These are phyloP conservation scores for Hymenoscyphus linearis DNA, from an alignment of 2,329 filamentous ascomycete species.

Conservation along the genomic window DNA sequence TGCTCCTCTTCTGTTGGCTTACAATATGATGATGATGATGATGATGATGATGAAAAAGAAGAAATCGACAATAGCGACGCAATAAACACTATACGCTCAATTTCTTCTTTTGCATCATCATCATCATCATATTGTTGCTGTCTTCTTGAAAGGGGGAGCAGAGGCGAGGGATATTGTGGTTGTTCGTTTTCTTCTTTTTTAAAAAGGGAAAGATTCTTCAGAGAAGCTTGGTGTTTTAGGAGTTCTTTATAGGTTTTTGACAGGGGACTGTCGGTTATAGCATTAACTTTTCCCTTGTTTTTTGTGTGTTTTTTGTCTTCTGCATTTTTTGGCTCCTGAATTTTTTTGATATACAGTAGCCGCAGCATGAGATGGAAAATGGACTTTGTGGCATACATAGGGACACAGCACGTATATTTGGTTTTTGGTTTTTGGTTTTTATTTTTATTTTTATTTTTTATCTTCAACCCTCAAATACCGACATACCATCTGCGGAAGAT, in stretches of 20 bases:
- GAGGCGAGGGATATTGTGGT: constrained; percentile 30
- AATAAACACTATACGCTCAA: not conserved
- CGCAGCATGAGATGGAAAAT: not conserved
- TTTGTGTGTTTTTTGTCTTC: not conserved
- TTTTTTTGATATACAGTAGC: not conserved
- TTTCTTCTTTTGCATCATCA: not conserved
- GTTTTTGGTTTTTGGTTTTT: too few relatives aligned
- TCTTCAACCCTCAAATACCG: too few relatives aligned
- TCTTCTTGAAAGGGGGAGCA: not conserved
- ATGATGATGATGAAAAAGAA: too few relatives aligned
- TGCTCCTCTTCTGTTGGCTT: not conserved
- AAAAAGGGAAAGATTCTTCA: not conserved
- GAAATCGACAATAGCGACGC: too few relatives aligned
- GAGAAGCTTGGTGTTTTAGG: not conserved
- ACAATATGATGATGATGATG: too few relatives aligned
- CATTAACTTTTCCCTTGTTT: not conserved
- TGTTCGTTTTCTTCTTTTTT: constrained; percentile 27
- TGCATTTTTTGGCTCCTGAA: too few relatives aligned
- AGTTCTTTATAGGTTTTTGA: not conserved
- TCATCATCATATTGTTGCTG: too few relatives aligned
- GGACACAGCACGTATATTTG: too few relatives aligned
- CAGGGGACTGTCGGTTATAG: not conserved
- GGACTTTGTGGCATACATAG: too few relatives aligned
- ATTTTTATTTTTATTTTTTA: too few relatives aligned
- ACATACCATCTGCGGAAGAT: too few relatives aligned